Evolutionary conservation across 2,329 filamentous ascomycete species (phyloP), one percentile per base, ranked within the genome.

Genomic region (Fusarium sp.): DNA sequence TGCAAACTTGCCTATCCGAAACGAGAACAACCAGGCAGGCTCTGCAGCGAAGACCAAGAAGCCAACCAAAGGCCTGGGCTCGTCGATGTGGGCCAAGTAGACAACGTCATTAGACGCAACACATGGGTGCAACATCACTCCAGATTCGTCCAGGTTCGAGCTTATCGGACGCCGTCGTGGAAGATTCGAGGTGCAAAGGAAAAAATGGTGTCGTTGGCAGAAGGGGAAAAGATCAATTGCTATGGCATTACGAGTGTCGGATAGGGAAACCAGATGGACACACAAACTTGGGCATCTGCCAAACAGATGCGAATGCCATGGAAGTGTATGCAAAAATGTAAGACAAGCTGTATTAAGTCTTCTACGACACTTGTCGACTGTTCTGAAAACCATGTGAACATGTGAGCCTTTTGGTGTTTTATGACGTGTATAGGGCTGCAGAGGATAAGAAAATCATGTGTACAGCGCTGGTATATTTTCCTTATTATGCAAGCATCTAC

Each of bases 1-100:
- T n/a, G 21, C 33, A 8, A 46, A 39, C n/a, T 49, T 57, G 24
- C 38, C 45, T 42, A 21, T 28, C 13, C 58, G 26, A 15, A 46
- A 33, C 28, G 24, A 47, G 38, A 54, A 45, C 24, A 67, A 22
- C n/a, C 24, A 40, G 19, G 13, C 28, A 7, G 26, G 22, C 13
- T n/a, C 40, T 19, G 11, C n/a, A 22, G 9, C n/a, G 34, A 59
- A 46, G 26, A 24, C 26, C 17, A 39, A 50, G n/a, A 74, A 65
- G 34, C 65, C 60, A 7, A 62, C 56, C 8, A 51, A 64, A 17
- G 71, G 71, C 2, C 47, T 73, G 6, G 44, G 45, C 11, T 62
- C 67, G 19, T 73, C 72, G 14, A 71, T 73, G 57, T 73, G 72
- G 72, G 71, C 72, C 24, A 57, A 53, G 31, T 61, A 46, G 45